Evolutionary conservation across 164 flowering plant species (phyloP), one percentile per base, ranked within the genome.

Genomic region (Vitis rotundifolia): DNA sequence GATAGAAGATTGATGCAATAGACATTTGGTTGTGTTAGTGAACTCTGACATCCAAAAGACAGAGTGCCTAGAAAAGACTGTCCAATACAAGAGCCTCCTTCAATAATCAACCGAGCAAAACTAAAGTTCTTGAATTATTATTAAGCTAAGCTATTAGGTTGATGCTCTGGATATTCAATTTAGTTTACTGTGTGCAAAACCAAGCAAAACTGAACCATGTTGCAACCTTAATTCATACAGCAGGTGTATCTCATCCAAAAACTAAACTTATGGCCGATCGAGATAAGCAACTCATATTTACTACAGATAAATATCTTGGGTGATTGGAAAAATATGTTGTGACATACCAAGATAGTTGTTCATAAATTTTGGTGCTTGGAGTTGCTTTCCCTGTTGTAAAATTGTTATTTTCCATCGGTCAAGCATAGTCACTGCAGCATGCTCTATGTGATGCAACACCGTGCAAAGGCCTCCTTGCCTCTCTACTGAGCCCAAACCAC

Each of bases 401-500:
- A 92, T 84, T 50, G 90, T 67, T 67, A 92, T 75, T 77, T 87
- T 96, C 99, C 99, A 96, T 12, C 98, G 85, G 77, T 96, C 99
- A 72, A 96, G 97, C 72, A 96, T 90, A 50, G 98, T 93, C 44
- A 96, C 97, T 31, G 99, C 99, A 76, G 98, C 95, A 79, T 92
- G 91, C 71, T 93, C 99, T 72, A 96, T 85, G 80, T 93, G 85
- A 26, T 87, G 89, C 77, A 96, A 77, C 48, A 93, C 71, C 1
- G 93, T 92, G 69, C 85, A 88, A 52, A 96, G 90, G 22, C 99
- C 98, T 70, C 99, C 99, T 74, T 91, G 97, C 84, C 91, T 89
- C 83, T 92, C 99, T 61, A 93, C 92, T 47, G 91, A 81, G n/a
- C 97, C 91, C 84, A 96, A 76, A 71, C 99, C 99, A 68, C 90